A percentile compares a stretch with the other conserved stretches of the same genome.
Evolutionary conservation across 139 green algal genomes (phyloP).

Genomic region (Pedinophyceae sp.): DNA sequence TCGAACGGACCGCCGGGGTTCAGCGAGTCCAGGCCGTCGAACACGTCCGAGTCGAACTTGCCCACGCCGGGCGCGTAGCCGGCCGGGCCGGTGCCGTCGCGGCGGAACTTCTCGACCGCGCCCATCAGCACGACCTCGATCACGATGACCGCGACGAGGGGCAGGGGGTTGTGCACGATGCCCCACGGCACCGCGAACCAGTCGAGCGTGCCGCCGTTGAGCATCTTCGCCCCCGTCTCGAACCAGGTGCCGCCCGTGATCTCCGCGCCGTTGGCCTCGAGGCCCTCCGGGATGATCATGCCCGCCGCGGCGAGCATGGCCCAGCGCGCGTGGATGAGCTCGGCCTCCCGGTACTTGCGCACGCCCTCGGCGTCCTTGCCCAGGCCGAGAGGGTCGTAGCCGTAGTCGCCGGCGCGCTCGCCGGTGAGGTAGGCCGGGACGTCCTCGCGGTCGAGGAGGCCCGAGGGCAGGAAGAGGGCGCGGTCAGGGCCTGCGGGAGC

Average conservation of each 20-base stretch:
- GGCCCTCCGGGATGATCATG: slow-evolving; percentile 89
- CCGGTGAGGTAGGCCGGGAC: slow-evolving; percentile 76
- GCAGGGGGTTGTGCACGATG: slow-evolving; percentile 77
- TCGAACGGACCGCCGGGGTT: slow-evolving; percentile 95
- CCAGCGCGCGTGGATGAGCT: slow-evolving; percentile 91
- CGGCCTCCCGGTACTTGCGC: slow-evolving; percentile 74
- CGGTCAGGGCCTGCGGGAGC: slow-evolving; percentile 58
- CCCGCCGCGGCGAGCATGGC: slow-evolving; percentile 90
- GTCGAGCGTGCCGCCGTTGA: slow-evolving; percentile 81
- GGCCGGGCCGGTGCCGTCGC: slow-evolving; percentile 53
- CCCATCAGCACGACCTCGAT: slow-evolving; percentile 72
- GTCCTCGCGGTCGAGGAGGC: slow-evolving; percentile 61
- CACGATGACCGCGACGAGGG: slow-evolving; percentile 53
- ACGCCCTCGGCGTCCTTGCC: slow-evolving; percentile 68
- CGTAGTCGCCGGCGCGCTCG: slow-evolving; percentile 75
- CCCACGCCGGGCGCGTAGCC: slow-evolving; percentile 77
- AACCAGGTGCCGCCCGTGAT: slow-evolving; percentile 82
- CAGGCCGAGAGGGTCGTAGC: slow-evolving; percentile 83
- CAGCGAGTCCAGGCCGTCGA: slow-evolving; percentile 74
- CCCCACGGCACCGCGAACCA: slow-evolving; percentile 83
- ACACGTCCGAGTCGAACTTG: slow-evolving; percentile 76
- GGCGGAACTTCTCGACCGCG: slow-evolving; percentile 66
- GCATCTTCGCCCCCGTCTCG: slow-evolving; percentile 83
- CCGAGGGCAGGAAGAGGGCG: slow-evolving; percentile 64
- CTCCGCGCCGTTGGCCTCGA: slow-evolving; percentile 72